Base-by-base conservation (phyloP, 306 rosid species). In the Castanea mollissima region DNA sequence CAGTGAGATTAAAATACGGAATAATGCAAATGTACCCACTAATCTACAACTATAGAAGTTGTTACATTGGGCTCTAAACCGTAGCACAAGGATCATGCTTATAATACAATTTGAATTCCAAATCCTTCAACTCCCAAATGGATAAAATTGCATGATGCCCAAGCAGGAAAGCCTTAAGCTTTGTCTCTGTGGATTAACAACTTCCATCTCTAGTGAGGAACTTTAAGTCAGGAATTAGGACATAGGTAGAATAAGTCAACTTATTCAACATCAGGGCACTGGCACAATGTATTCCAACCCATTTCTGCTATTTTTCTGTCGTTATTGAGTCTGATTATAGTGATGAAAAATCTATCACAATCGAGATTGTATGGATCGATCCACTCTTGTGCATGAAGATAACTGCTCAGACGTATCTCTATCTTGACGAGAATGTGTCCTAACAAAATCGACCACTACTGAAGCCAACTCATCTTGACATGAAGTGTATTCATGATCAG, bases 401-500 rank as follows among this genome's bases (percentile, higher is more conserved):
- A 83, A 67, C 69, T 71, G 87, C 78, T 74, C 29, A 32, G 71
- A 64, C 72, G 32, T 64, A 76, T 83, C 76, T 58, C 23, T 71
- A 65, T 73, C 79, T 62, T 55, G 82, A 74, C 29, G 83, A 69
- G 71, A 63, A 75, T 57, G 83, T 78, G 58, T 71, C 80, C 81
- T 85, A 54, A 94, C 74, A 74, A 94, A 94, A 70, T 80, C 85
- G 82, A 90, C 81, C 59, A 94, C 97, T 23, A 86, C n/a, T 69
- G 76, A 54, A 80, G 75, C 79, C 87, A 94, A 73, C 76, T 88
- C 91, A 79, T 83, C 88, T 86, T 92, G 97, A 78, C 92, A 87
- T 68, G 62, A 70, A 75, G 91, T 75, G 78, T 77, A 86, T 55
- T 91, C 93, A 75, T 94, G 99, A 89, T 94, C 91, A 67, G 97